Evolutionary conservation across 352 stramenopile species (phyloP).

Genomic region (Phytophthora hybrid): DNA sequence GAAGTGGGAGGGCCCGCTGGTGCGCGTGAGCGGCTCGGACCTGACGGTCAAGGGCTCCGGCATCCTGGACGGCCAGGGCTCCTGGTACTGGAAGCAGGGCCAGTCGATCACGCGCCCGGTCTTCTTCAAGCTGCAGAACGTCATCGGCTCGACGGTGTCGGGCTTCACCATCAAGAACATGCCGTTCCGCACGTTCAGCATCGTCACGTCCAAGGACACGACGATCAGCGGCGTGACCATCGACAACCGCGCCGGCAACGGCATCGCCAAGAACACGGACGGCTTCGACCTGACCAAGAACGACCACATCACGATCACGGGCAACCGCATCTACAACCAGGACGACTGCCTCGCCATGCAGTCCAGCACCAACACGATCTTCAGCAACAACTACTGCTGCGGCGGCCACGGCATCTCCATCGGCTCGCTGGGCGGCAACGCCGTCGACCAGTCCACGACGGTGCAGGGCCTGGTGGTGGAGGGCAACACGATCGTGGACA

Average conservation of each 20-base stretch:
- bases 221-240: constrained; percentile 29
- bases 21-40: constrained; percentile 30
- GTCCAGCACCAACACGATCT: constrained; percentile 27
- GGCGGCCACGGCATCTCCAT: constrained; percentile 32
- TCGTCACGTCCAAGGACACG: constrained; percentile 31
- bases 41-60: constrained; percentile 41
- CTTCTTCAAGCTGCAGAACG: constrained; percentile 44
- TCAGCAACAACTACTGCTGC: constrained; percentile 30
- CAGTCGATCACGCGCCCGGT: constrained; percentile 39
- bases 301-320: too few species aligned
- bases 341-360: too few species aligned
- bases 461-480: too few species aligned
- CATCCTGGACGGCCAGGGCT: constrained; percentile 44
- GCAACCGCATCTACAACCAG: too few species aligned
- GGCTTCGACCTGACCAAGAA: too few species aligned
- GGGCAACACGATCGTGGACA: too few species aligned
- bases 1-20: constrained; percentile 43
- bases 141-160: constrained; percentile 34
- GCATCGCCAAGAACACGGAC: too few species aligned
- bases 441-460: too few species aligned
- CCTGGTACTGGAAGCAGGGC: constrained; percentile 52
- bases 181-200: constrained; percentile 41
- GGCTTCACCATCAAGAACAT: constrained; percentile 48
- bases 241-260: constrained; percentile 20
- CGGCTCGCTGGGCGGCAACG: too few species aligned